Conservation (phyloP, 1,139 yeast species). For the Kodamaea plutei region DNA sequence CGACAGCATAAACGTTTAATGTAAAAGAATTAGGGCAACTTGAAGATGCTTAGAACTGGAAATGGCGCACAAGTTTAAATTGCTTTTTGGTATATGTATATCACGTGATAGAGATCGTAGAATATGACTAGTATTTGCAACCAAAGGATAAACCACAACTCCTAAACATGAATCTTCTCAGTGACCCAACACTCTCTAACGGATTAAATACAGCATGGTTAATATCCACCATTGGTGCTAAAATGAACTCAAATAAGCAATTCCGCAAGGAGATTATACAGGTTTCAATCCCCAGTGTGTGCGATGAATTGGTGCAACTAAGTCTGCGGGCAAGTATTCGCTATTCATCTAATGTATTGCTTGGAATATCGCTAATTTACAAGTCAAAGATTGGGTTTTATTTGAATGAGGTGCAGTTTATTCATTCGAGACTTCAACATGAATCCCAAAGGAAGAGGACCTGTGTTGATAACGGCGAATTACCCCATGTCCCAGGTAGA, state of each 20-base stretch:
- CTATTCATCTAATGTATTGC: constrained; percentile 46
- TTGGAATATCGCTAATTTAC: constrained; percentile 56
- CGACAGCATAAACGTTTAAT: too few relatives aligned
- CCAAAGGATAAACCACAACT: too few relatives aligned
- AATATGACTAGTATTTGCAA: too few relatives aligned
- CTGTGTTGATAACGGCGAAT: not conserved
- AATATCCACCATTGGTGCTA: constrained; percentile 43
- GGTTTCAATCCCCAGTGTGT: constrained; percentile 46
- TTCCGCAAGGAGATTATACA: constrained; percentile 34
- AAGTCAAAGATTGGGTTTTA: constrained; percentile 48
- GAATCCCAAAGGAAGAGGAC: not conserved
- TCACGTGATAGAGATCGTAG: too few relatives aligned
- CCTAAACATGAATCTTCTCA: too few relatives aligned
- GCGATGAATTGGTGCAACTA: constrained; percentile 33
- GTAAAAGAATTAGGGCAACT: not conserved
- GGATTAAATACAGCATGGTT: constrained; percentile 15
- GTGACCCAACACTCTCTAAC: too few relatives aligned
- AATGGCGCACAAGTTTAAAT: too few relatives aligned
- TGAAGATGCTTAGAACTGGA: not conserved
- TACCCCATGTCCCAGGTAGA: not conserved
- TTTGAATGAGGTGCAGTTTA: constrained; percentile 26
- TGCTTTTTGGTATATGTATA: too few relatives aligned
- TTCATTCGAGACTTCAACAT: constrained; percentile 6
- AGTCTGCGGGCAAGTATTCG: constrained; percentile 35
- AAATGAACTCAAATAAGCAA: constrained; percentile 21